Percentiles rank a stretch among this genome's conserved stretches.
phyloP scores from a whole-genome alignment of 192 early-diverging fungal species.

The Backusella psychrophila region DNA sequence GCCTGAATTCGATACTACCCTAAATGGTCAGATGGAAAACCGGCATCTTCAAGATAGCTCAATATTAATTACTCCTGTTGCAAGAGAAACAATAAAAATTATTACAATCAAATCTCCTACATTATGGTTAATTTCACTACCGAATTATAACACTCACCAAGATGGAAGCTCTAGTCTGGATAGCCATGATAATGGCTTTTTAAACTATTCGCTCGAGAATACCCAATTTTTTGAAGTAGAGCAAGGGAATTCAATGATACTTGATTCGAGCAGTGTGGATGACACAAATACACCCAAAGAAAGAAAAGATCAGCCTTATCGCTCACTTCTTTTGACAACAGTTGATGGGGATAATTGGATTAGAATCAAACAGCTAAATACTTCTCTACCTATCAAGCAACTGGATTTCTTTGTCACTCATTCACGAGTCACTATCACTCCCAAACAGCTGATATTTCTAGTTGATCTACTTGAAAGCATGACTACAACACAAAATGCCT shows the following conservation, averaged over 20 bases:
- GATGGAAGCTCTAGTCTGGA: background rate
- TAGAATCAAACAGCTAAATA: constrained; percentile 36
- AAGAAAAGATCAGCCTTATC: constrained; percentile 20
- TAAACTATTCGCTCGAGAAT: constrained; percentile 20
- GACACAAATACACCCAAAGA: background rate
- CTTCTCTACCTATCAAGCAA: constrained; percentile 23
- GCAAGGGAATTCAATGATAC: constrained; percentile 16
- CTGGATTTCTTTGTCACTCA: constrained; percentile 40
- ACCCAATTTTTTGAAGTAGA: constrained; percentile 43
- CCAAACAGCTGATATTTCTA: constrained; percentile 42
- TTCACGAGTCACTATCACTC: constrained; percentile 36
- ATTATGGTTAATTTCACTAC: constrained; percentile 41
- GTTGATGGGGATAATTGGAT: constrained; percentile 44
- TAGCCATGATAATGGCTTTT: background rate
- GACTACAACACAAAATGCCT: background rate
- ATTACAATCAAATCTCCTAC: constrained; percentile 49
- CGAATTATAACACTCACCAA: background rate
- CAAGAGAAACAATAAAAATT: constrained; percentile 49
- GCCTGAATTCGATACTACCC: constrained; percentile 34
- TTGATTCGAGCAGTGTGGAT: constrained; percentile 8
- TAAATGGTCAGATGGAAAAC: background rate
- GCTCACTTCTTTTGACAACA: constrained; percentile 45
- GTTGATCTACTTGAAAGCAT: constrained; percentile 13
- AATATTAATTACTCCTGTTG: constrained; percentile 31
- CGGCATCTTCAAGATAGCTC: constrained; percentile 23